Evolutionary conservation across 2,329 filamentous ascomycete species (phyloP), one percentile per base, ranked within the genome.

Genomic region (Fusarium virguliforme): DNA sequence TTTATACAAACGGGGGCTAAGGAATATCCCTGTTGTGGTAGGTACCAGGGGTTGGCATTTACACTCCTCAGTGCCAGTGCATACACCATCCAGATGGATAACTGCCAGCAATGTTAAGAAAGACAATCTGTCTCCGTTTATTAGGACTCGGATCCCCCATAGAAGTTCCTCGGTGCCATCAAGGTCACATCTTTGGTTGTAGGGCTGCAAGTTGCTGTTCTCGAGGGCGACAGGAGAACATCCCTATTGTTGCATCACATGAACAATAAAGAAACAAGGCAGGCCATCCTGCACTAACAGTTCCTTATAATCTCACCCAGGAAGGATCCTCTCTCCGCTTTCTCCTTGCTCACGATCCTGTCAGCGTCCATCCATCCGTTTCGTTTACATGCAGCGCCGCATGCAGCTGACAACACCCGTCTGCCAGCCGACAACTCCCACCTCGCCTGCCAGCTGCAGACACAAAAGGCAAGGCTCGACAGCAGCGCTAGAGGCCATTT

Each of bases 351-450:
- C n/a, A 28, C 8, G 10, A 4, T 41, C 26, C 48, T 37, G 53
- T 57, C 38, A 26, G 15, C 22, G 8, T n/a, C 12, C 38, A 22
- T 59, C 35, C 18, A 24, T 37, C 15, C 32, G 15, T 18, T 37
- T 6, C 9, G 2, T 18, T 26, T 22, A 38, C 24, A 35, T 41
- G 34, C 37, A 18, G 41, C 9, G 30, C 53, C 12, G 18, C 24
- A 15, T 43, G 43, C 53, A 26, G 34, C 60, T 51, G 53, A 15
- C 30, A 46, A 32, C 6, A 53, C 22, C 37, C 60, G 46, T 30
- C 56, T 35, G 64, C 10, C 64, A 71, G 60, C 60, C 35, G 41
- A 18, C 55, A 26, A 34, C 13, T 28, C 13, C 24, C 12, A 46
- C 30, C 51, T 60, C 48, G n/a, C 26, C 41, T 60, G 28, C 35